These are phyloP conservation scores for Gleditsia sinensis DNA, from an alignment of 306 rosid species.

Conservation along the genomic window DNA sequence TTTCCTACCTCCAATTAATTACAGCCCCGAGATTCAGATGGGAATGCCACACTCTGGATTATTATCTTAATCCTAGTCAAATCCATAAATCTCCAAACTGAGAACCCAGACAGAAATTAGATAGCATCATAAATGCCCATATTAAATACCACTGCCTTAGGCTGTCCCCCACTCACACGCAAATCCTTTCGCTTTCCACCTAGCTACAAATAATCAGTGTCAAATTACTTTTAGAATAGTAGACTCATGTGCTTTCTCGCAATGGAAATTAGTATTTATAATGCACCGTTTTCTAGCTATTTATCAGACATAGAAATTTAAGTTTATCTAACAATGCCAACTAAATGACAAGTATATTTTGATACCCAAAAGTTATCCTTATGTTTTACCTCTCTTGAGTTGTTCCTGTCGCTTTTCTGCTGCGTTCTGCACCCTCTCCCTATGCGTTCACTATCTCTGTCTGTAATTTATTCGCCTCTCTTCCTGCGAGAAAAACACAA, in stretches of 20 bases:
- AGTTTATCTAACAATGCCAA: too few species aligned
- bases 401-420: conserved; percentile 66
- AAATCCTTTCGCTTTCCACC: conserved; percentile 32
- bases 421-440: conserved; percentile 32
- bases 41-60: not conserved
- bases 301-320: too few species aligned
- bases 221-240: conserved; percentile 20
- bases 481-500: too few species aligned
- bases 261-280: too few species aligned
- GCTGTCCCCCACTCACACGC: not conserved
- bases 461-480: conserved; percentile 28
- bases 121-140: conserved; percentile 36
- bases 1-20: not conserved
- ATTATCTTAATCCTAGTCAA: conserved; percentile 26
- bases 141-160: not conserved
- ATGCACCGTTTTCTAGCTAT: too few species aligned
- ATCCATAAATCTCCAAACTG: conserved; percentile 2
- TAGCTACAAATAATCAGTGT: conserved; percentile 22
- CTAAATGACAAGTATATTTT: too few species aligned
- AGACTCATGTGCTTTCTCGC: conserved; percentile 50
- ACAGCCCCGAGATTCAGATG: not conserved
- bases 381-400: conserved; percentile 39
- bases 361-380: too few species aligned
- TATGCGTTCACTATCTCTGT: conserved; percentile 29
- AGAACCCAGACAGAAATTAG: not conserved